Evolutionary conservation across 2,329 filamentous ascomycete species (phyloP).

Genomic region (Colletotrichum noveboracense): DNA sequence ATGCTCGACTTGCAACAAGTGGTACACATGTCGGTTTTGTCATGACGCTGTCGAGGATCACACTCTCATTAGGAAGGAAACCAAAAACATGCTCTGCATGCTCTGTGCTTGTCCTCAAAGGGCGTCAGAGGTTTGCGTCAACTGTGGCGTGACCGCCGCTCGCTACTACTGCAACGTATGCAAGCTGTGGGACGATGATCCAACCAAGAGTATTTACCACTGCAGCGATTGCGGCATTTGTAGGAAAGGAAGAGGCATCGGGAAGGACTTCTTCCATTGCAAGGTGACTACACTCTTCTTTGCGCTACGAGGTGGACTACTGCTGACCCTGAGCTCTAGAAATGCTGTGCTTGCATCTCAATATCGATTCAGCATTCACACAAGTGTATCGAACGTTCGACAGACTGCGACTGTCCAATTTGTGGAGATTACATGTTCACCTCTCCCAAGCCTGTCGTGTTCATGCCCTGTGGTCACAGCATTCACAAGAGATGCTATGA

Average conservation of each 20-base stretch:
- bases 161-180: conserved; percentile 94
- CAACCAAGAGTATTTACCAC: conserved; percentile 91
- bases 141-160: conserved; percentile 79
- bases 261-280: conserved; percentile 98
- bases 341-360: conserved; percentile 91
- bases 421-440: conserved; percentile 97
- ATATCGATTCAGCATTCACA: conserved; percentile 86
- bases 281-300: conserved; percentile 65
- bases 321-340: conserved; percentile 50
- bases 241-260: conserved; percentile 85
- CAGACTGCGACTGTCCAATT: conserved; percentile 95
- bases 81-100: conserved; percentile 98
- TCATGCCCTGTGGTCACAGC: conserved; percentile 95
- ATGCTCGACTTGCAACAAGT: conserved; percentile 85
- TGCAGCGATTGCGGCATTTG: conserved; percentile 97
- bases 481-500: conserved; percentile 92
- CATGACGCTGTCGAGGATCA: conserved; percentile 87
- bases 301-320: not conserved
- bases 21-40: conserved; percentile 96
- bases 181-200: conserved; percentile 96
- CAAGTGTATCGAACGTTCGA: conserved; percentile 92
- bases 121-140: conserved; percentile 77
- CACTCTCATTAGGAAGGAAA: conserved; percentile 78
- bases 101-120: conserved; percentile 85
- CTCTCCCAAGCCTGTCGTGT: conserved; percentile 85